Base-by-base conservation (phyloP, 768 basidiomycete genomes). In the Boletus eberwhitei region DNA sequence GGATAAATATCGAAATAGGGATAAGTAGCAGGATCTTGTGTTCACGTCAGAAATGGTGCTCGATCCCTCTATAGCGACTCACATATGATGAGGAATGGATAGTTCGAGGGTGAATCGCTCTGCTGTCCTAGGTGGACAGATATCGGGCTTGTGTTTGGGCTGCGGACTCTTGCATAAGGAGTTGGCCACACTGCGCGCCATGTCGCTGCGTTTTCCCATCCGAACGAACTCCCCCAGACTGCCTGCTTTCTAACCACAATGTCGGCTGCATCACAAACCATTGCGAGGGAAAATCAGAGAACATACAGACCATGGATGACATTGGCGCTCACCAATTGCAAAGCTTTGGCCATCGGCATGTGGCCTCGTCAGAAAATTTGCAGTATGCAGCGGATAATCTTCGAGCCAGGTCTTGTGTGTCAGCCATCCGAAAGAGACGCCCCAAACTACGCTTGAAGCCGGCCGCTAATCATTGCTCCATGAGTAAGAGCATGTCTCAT, bases 221-320 rank as follows among this genome's bases (percentile, higher is more conserved):
- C 62, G 6, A 64, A 64, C 22, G 65, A 62, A 47, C 17, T 48
- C 40, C 54, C 56, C 77, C 22, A 56, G 11, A 81, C 79, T 5
- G 74, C 72, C 80, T 82, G 37, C 62, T 70, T 62, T 79, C 76
- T 32, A 81, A 78, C 29, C 9, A 31, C 29, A 31, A 22, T 32
- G 77, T 66, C 71, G 80, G 75, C 43, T 86, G 75, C 54, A 69
- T 17, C 65, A 39, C 9, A 21, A 63, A 86, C 79, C 19, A 81
- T 34, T 84, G 12, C 81, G 77, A 32, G 76, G 75, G 78, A 64
- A 45, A 73, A 73, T 17, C 16, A 48, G 39, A 58, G 55, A 35
- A 52, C 37, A 41, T 19, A 5, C 9, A 58, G 0, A 22, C 42
- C 21, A 44, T 41, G 17, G 22, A 26, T 24, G 8, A 34, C 21